Evolutionary conservation across 768 basidiomycete species (phyloP), one percentile per base, ranked within the genome.

Genomic region (Favolaschia claudopus): DNA sequence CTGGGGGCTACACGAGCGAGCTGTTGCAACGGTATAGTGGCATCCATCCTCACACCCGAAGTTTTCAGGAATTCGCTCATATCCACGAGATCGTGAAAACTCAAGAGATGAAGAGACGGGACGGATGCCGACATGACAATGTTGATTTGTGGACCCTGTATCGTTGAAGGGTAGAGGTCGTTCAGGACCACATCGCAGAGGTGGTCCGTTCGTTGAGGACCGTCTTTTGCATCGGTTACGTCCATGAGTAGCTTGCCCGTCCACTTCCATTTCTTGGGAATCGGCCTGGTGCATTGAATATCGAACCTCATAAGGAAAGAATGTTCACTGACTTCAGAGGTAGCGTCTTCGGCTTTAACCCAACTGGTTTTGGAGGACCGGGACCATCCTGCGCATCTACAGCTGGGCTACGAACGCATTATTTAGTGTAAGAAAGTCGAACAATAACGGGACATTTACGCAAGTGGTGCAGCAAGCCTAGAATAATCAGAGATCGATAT

Each of bases 181-280:
- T 73, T 70, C 39, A 91, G 71, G 2, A 67, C 69, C 28, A 84
- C 77, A 32, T 82, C 74, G 72, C 88, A 88, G 0, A 87, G 63
- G 7, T 71, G 71, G 52, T 85, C 78, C 25, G 76, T 69, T 22
- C 72, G n/a, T n/a, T n/a, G n/a, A n/a, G n/a, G n/a, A n/a, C n/a
- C n/a, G n/a, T n/a, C n/a, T n/a, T n/a, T n/a, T n/a, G n/a, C 70
- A 20, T 73, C 74, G 5, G 72, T 69, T 3, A 71, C 70, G 24
- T 74, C 75, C 20, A 83, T 75, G 51, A 79, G 77, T 27, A 90
- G 73, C 20, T 82, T 73, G 22, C 88, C 89, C 33, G 77, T 73
- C 89, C 90, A 91, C 61, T 78, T 85, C 84, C 84, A 91, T 50
- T 82, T 82, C 67, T 85, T 85, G 20, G 76, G 76, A 36, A 85